These are phyloP conservation scores for Backusella luteola DNA, from an alignment of 192 early-diverging fungal genomes.

Conservation along the genomic window DNA sequence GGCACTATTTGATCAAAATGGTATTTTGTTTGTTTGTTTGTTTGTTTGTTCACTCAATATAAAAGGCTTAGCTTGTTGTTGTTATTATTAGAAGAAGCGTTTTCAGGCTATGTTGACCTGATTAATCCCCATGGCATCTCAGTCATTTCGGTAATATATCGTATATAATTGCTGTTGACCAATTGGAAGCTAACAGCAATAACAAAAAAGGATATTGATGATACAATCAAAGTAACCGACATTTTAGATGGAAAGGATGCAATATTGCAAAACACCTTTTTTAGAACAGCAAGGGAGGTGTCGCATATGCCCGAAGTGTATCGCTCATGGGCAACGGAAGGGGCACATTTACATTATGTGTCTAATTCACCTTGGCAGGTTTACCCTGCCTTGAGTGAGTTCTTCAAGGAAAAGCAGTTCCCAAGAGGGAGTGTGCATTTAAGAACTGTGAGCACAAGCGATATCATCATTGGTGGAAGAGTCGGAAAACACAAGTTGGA, in stretches of 20 bases:
- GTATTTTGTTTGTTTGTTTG: background rate
- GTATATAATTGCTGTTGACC: background rate
- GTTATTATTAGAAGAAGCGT: slow-evolving; percentile 23
- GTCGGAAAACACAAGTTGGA: slow-evolving; percentile 31
- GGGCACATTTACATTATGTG: slow-evolving; percentile 82
- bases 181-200: background rate
- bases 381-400: slow-evolving; percentile 70
- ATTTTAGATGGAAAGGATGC: slow-evolving; percentile 71
- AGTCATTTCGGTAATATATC: slow-evolving; percentile 60
- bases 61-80: background rate
- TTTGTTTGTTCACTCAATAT: background rate
- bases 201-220: slow-evolving; percentile 69
- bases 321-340: slow-evolving; percentile 51
- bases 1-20: slow-evolving; percentile 18
- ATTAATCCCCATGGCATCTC: slow-evolving; percentile 74
- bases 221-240: slow-evolving; percentile 91
- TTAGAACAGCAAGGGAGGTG: slow-evolving; percentile 66
- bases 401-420: slow-evolving; percentile 70
- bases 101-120: slow-evolving; percentile 53
- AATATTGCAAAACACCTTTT: slow-evolving; percentile 68
- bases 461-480: slow-evolving; percentile 17
- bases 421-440: slow-evolving; percentile 78
- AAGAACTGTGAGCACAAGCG: slow-evolving; percentile 20
- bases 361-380: slow-evolving; percentile 89
- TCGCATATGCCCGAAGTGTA: slow-evolving; percentile 82